Evolutionary conservation across 139 green algal genomes (phyloP).

Genomic region (Coccomyxa sp.): DNA sequence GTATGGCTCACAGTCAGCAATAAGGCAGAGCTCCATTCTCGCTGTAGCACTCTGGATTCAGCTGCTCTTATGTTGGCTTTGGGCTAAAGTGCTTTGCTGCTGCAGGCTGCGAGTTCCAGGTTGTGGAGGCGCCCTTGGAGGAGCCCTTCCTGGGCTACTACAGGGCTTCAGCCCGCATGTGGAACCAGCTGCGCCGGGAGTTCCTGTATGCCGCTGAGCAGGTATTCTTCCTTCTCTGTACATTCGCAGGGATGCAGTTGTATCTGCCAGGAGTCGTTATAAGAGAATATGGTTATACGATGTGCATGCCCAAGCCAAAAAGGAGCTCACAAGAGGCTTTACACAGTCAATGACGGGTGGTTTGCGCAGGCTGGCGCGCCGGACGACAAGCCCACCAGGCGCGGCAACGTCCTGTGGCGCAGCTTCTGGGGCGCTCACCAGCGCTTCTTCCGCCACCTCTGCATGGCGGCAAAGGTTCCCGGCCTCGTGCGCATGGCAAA

Average conservation of each 20-base stretch:
- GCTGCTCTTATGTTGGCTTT: not conserved
- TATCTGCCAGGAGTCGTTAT: not conserved
- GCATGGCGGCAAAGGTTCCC: conserved; percentile 70
- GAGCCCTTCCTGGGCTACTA: conserved; percentile 25
- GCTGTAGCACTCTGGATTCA: too few species aligned
- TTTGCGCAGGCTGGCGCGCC: not conserved
- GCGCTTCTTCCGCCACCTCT: conserved; percentile 77
- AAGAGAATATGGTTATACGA: too few species aligned
- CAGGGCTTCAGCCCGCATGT: conserved; percentile 19
- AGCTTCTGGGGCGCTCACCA: conserved; percentile 63
- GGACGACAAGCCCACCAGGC: conserved; percentile 5
- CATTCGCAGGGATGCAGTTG: not conserved
- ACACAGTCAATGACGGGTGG: not conserved
- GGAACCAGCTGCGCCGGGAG: conserved; percentile 33
- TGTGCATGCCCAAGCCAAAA: too few species aligned
- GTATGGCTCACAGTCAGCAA: too few species aligned
- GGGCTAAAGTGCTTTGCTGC: not conserved
- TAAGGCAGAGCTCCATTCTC: too few species aligned
- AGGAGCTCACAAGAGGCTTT: too few species aligned
- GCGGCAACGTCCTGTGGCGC: conserved; percentile 46
- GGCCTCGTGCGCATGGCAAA: conserved; percentile 36
- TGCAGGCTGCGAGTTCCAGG: conserved; percentile 69
- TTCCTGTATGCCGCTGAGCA: conserved; percentile 40
- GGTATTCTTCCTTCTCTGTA: not conserved
- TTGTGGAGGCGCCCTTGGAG: conserved; percentile 55